Base-by-base conservation (phyloP, 805 yeast species). In the Brettanomyces sp. region DNA sequence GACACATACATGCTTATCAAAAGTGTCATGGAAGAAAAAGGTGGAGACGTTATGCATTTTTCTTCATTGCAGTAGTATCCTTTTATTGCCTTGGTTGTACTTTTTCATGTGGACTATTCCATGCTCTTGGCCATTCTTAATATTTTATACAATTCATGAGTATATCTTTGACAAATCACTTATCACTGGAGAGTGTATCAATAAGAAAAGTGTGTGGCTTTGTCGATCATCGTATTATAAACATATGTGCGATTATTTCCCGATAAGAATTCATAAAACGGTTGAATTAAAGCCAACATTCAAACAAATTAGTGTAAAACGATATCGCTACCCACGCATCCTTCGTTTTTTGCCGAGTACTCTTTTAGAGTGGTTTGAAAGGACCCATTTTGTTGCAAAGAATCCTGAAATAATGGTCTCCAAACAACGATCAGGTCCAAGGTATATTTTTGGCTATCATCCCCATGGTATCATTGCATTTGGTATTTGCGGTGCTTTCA, bases 401-500 rank as follows among this genome's bases (percentile, higher is more conserved):
- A 24, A 23, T 7, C 11, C 21, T 11, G 18, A 18, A 40, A 39
- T 22, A 23, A 5, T 3, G 7, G 32, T 49, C 8, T 24, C 24
- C 8, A 62, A 61, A 43, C 55, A 57, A 39, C 56, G 72, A 42
- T 65, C 78, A 3, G 91, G 88, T 0, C 90, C 87, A 2, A 68
- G 83, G 35, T 91, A 93, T 62, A 77, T 91, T 2, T 91, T 91
- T 64, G 95, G 96, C 0, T 82, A 87, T 57, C 97, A 90, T 63
- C 99, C 99, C 0, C 99, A 93, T 62, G 99, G 99, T 0, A 90
- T 91, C 13, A 89, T 90, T 11, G 85, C 95, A 1, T 73, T 90
- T 75, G 96, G 97, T 3, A 90, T 83, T 1, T 80, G 90, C 60
- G 95, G 95, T 1, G 80, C 82, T 4, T 34, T 50, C 49, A 88